These are phyloP conservation scores for Graphilbum fragrans DNA, from an alignment of 2,329 filamentous ascomycete species.

Conservation along the genomic window DNA sequence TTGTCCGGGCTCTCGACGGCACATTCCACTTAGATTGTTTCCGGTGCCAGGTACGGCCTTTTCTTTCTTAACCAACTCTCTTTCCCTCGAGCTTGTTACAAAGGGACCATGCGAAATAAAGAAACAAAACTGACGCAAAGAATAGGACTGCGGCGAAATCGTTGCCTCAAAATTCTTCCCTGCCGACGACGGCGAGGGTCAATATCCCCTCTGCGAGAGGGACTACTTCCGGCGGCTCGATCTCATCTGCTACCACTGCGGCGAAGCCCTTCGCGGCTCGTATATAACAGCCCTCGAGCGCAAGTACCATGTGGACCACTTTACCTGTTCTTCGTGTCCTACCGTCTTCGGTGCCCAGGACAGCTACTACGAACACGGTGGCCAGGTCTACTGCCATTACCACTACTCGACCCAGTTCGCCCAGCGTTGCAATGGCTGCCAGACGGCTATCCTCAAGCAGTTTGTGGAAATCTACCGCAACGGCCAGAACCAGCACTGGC, in stretches of 20 bases:
- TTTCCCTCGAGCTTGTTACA: conserved; percentile 7
- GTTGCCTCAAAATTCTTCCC: conserved; percentile 99
- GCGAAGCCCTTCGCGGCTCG: conserved; percentile 83
- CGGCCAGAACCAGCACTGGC: conserved; percentile 97
- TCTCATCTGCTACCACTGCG: conserved; percentile 82
- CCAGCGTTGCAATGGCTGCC: conserved; percentile 90
- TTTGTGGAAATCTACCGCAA: conserved; percentile 99
- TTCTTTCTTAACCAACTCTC: conserved; percentile 5
- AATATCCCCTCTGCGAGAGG: conserved; percentile 94
- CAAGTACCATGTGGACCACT: conserved; percentile 98
- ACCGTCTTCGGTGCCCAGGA: conserved; percentile 98
- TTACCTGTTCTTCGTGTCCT: conserved; percentile 92
- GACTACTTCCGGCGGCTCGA: conserved; percentile 93
- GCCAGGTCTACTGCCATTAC: conserved; percentile 94
- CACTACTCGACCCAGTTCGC: conserved; percentile 98
- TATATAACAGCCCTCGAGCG: conserved; percentile 96
- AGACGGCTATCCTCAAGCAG: conserved; percentile 94
- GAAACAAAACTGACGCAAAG: background rate
- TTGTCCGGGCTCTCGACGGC: conserved; percentile 83
- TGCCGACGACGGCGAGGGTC: conserved; percentile 81
- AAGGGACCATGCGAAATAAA: conserved; percentile 6
- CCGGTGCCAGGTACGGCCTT: conserved; percentile 64
- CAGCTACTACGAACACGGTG: conserved; percentile 97
- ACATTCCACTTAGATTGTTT: conserved; percentile 98
- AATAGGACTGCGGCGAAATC: conserved; percentile 87